Conservation (phyloP, 176 grass and related monocot genomes). For the Cenchrus purpureus region DNA sequence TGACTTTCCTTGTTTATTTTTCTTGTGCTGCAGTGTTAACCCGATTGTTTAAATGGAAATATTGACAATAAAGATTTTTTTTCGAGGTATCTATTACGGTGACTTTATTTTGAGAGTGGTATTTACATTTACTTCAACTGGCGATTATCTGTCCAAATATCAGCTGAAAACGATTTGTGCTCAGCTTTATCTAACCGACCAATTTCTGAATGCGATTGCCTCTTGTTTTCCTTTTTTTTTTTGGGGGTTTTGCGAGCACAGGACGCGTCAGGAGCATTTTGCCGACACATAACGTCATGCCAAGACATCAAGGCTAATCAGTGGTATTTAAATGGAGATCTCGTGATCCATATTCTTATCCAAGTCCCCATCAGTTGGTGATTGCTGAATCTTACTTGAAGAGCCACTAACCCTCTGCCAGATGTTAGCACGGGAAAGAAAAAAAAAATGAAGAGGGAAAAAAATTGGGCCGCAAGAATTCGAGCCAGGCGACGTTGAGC, state of each 20-base stretch:
- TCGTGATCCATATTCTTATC: conserved; percentile 33
- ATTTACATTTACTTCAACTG: not conserved
- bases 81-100: not conserved
- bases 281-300: conserved; percentile 23
- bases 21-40: not conserved
- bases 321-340: not conserved
- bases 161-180: not conserved
- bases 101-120: not conserved
- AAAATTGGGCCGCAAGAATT: too few relatives aligned
- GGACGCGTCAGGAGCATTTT: not conserved
- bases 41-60: not conserved
- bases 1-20: not conserved
- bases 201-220: too few relatives aligned
- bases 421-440: not conserved
- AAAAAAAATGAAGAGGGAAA: not conserved
- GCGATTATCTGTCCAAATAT: not conserved
- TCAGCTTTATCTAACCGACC: not conserved
- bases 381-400: conserved; percentile 33
- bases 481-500: not conserved
- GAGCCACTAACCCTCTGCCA: conserved; percentile 32
- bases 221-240: not conserved
- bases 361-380: conserved; percentile 32
- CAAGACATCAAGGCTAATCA: not conserved
- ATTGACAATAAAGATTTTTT: not conserved
- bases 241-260: not conserved